Base-by-base conservation (phyloP, 177 flowering plant genomes). In the Vitis hybrid region DNA sequence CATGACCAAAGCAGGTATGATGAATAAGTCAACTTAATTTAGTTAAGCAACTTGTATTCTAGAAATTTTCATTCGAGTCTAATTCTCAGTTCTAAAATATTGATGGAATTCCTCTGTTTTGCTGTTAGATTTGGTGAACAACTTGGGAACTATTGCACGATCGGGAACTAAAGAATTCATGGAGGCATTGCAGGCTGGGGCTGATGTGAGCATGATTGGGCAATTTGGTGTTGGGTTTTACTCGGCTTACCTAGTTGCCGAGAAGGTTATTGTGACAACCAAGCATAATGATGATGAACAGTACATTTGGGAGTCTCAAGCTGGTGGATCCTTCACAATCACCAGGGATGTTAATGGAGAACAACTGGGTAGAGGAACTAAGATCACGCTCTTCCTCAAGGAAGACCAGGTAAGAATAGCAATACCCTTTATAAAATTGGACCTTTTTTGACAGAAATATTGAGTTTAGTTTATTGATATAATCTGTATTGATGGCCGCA, bases 131-230 rank as follows among this genome's bases (percentile, higher is more conserved):
- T 67, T 74, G 78, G 81, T 78, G 72, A 78, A 78, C 62, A 74
- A 78, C 45, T 62, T 78, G 70, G 81, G 81, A 2, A 78, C 78
- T 1, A 78, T 78, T 56, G 81, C 81, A 14, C 74, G 78, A 67
- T 78, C 81, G 3, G 81, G 81, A 1, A 78, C 81, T 1, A 78
- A 74, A 75, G 81, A 78, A 39, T 78, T 78, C 61, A 78, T 78
- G 80, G 80, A 78, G 70, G 80, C 80, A 13, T 48, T 78, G 57
- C 72, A 66, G 32, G 81, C 81, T 17, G 81, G 81, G 2, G 78
- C 81, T 54, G 81, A 78, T 68, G 73, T 78, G 57, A 78, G 81
- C 70, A 78, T 78, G 81, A 78, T 78, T 23, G 81, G 81, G 11
- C 81, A 78, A 51, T 78, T 78, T 45, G 80, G 80, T 56, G 80